Conservation (phyloP, 2,329 filamentous ascomycete genomes). For the Fusarium camptoceras region DNA sequence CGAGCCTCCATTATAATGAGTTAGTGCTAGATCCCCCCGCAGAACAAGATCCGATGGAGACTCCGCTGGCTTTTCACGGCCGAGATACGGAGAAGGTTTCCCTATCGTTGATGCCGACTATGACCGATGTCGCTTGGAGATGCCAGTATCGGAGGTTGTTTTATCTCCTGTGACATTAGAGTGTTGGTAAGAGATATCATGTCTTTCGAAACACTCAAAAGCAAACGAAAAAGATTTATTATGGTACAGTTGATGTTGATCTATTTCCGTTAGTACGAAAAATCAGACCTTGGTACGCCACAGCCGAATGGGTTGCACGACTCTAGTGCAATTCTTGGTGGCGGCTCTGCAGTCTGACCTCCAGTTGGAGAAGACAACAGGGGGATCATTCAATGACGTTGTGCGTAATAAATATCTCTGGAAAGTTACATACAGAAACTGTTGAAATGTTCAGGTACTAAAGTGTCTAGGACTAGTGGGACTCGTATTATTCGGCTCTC, state of each 20-base stretch:
- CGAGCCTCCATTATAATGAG: conserved; percentile 3
- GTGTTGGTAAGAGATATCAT: background rate
- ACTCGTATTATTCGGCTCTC: background rate
- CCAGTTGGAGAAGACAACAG: conserved; percentile 8
- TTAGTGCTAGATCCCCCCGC: conserved; percentile 27
- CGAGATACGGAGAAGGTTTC: conserved; percentile 29
- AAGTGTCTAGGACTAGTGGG: background rate
- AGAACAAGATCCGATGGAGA: conserved; percentile 14
- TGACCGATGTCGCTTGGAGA: conserved; percentile 37
- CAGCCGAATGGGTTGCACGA: conserved; percentile 21
- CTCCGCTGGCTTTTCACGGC: conserved; percentile 32
- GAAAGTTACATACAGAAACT: conserved; percentile 22
- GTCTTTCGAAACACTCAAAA: background rate
- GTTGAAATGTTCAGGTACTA: background rate
- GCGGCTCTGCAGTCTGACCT: conserved; percentile 21
- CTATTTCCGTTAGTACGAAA: conserved; percentile 1
- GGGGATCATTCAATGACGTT: background rate
- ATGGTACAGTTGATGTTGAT: background rate
- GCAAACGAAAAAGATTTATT: background rate
- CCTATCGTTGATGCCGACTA: conserved; percentile 2
- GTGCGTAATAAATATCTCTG: background rate
- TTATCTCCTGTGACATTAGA: conserved; percentile 6
- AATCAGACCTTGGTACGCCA: conserved; percentile 22
- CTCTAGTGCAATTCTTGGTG: conserved; percentile 6
- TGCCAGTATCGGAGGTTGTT: conserved; percentile 19